These are phyloP conservation scores for Hygrophorus pudorinus DNA, from an alignment of 768 basidiomycete genomes.

Conservation along the genomic window DNA sequence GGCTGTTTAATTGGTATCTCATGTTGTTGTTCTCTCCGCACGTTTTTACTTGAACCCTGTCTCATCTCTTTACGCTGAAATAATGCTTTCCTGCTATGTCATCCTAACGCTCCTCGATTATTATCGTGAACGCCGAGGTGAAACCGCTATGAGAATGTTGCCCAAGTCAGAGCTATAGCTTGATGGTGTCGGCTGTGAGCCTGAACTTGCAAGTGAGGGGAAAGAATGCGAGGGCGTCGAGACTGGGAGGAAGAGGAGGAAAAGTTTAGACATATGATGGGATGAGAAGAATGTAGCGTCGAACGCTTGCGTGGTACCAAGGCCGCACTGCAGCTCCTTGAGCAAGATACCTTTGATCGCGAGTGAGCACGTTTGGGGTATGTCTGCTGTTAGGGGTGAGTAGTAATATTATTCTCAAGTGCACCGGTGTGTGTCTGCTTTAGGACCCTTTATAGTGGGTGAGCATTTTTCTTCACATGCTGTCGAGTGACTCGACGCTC, in stretches of 20 bases:
- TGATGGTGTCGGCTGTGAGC: no score
- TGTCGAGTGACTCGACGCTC: neutral
- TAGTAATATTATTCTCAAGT: no score
- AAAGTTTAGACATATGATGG: no score
- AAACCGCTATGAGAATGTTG: no score
- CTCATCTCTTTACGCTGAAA: slow-evolving; percentile 32
- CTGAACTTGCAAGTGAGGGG: slow-evolving; percentile 38
- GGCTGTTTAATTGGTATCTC: slow-evolving; percentile 54
- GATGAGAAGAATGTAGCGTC: slow-evolving; percentile 19
- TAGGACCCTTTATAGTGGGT: no score
- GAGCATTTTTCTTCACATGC: neutral
- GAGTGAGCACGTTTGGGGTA: slow-evolving; percentile 83
- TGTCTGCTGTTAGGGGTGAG: slow-evolving; percentile 62
- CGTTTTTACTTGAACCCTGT: no score
- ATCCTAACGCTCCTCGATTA: slow-evolving; percentile 36
- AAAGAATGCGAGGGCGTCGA: slow-evolving; percentile 42
- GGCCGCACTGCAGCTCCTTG: slow-evolving; percentile 43
- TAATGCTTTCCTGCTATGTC: slow-evolving; percentile 46
- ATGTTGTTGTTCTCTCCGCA: neutral
- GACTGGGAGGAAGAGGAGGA: slow-evolving; percentile 3
- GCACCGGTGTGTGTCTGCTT: no score
- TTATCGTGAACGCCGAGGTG: slow-evolving; percentile 20
- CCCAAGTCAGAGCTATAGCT: no score
- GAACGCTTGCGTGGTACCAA: no score
- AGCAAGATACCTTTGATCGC: slow-evolving; percentile 67